These are phyloP conservation scores for Termitomyces sp. DNA, from an alignment of 768 basidiomycete species.

Conservation along the genomic window DNA sequence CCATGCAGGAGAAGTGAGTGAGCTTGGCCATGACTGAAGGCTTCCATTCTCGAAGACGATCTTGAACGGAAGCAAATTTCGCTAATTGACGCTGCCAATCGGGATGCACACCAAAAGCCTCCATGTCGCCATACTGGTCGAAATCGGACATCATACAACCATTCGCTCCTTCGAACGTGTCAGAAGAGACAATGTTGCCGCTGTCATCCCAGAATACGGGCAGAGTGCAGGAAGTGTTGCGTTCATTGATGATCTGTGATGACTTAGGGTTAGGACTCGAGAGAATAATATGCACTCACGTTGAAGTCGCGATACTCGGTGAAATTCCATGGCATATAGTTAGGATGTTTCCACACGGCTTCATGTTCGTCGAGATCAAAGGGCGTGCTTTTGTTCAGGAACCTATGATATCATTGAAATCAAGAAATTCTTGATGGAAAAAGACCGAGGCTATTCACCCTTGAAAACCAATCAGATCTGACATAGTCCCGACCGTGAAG, in stretches of 20 bases:
- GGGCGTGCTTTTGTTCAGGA: conserved; percentile 74
- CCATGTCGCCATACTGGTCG: conserved; percentile 95
- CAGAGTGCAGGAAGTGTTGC: conserved; percentile 68
- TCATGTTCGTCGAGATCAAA: conserved; percentile 73
- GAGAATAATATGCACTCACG: conserved; percentile 28
- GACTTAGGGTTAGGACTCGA: neutral
- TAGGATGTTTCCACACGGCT: conserved; percentile 68
- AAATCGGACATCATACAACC: conserved; percentile 85
- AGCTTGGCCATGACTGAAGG: conserved; percentile 75
- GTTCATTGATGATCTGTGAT: conserved; percentile 54
- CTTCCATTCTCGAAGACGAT: conserved; percentile 92
- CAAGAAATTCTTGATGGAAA: neutral
- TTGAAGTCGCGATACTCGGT: conserved; percentile 79
- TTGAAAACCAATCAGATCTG: conserved; percentile 79
- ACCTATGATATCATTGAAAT: conserved; percentile 34
- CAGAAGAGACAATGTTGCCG: conserved; percentile 54
- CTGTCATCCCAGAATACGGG: conserved; percentile 81
- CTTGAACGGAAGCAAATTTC: conserved; percentile 95
- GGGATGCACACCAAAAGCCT: conserved; percentile 94
- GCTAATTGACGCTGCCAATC: conserved; percentile 92
- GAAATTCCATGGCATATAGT: conserved; percentile 82
- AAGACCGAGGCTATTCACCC: conserved; percentile 44
- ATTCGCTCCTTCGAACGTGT: conserved; percentile 25
- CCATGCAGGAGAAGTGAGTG: conserved; percentile 75
- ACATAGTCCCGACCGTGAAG: conserved; percentile 92